Percentiles rank a stretch among this genome's conserved stretches.
phyloP scores from a whole-genome alignment of 805 yeast genomes.

The Ogataea trehaloabstinens region DNA sequence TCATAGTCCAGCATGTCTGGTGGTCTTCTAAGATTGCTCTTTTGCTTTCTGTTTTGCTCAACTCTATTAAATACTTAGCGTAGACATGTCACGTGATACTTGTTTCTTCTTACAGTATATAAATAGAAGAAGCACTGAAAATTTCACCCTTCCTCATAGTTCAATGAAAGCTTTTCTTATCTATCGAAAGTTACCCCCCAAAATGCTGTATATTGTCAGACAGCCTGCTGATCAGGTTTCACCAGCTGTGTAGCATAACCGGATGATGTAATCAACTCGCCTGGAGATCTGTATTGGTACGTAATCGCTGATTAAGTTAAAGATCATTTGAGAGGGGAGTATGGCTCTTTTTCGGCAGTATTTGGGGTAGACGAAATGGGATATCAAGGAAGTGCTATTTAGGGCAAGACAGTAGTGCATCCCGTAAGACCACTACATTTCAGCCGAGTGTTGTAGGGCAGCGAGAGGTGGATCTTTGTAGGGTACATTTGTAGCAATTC shows the following conservation, averaged over 20 bases:
- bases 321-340: constrained; percentile 18
- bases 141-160: too few species aligned
- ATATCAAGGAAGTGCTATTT: constrained; percentile 29
- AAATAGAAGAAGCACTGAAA: constrained; percentile 3
- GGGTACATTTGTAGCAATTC: too few species aligned
- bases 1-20: constrained; percentile 89
- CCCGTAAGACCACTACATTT: constrained; percentile 37
- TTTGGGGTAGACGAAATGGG: constrained; percentile 25
- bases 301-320: constrained; percentile 36
- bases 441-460: too few species aligned
- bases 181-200: constrained; percentile 32
- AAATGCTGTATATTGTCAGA: constrained; percentile 17
- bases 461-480: too few species aligned
- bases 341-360: constrained; percentile 4
- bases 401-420: constrained; percentile 24
- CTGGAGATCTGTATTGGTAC: neutral
- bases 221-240: constrained; percentile 5
- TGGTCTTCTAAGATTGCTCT: constrained; percentile 75
- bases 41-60: constrained; percentile 38
- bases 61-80: constrained; percentile 28
- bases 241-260: too few species aligned
- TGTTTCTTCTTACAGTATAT: neutral
- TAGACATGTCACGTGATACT: neutral
- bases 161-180: constrained; percentile 17
- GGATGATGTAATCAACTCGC: constrained; percentile 2